A percentile compares a stretch with the other conserved stretches of the same genome.
These are phyloP conservation scores for Comarum palustre DNA, from an alignment of 306 rosid species.

Conservation along the genomic window DNA sequence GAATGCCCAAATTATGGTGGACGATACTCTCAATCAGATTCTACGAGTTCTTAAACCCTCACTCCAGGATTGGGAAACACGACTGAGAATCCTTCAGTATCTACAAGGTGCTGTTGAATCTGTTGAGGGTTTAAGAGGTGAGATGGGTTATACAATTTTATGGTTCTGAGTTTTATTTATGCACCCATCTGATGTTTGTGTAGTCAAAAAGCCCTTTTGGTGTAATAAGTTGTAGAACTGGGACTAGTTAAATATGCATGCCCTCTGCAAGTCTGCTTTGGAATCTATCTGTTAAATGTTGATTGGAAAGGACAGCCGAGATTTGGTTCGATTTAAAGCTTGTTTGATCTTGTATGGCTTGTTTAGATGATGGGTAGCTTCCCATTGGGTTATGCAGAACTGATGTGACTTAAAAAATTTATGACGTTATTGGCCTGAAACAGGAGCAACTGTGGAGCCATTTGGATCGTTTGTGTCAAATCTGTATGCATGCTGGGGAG, in stretches of 20 bases:
- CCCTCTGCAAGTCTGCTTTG: not conserved
- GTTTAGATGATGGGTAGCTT: constrained; percentile 2
- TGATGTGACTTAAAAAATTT: constrained; percentile 23
- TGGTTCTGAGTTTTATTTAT: constrained; percentile 18
- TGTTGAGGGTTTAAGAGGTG: constrained; percentile 63
- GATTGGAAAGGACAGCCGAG: not conserved
- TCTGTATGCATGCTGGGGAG: constrained; percentile 80
- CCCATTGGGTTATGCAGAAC: constrained; percentile 10
- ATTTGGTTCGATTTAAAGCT: not conserved
- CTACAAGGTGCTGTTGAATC: constrained; percentile 43
- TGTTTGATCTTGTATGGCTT: not conserved
- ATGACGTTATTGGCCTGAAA: constrained; percentile 24
- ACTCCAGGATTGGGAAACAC: constrained; percentile 50
- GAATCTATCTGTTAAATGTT: not conserved
- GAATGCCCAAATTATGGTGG: constrained; percentile 34
- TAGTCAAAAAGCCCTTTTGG: not conserved
- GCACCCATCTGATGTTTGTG: not conserved
- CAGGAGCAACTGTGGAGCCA: constrained; percentile 92
- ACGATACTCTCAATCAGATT: constrained; percentile 44
- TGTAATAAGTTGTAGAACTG: not conserved
- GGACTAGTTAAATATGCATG: not conserved
- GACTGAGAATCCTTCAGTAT: constrained; percentile 46
- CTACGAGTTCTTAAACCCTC: constrained; percentile 48
- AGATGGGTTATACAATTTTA: constrained; percentile 3
- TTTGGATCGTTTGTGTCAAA: constrained; percentile 84